These are phyloP conservation scores for Phytophthora citrophthora DNA, from an alignment of 352 stramenopile species.

Conservation along the genomic window DNA sequence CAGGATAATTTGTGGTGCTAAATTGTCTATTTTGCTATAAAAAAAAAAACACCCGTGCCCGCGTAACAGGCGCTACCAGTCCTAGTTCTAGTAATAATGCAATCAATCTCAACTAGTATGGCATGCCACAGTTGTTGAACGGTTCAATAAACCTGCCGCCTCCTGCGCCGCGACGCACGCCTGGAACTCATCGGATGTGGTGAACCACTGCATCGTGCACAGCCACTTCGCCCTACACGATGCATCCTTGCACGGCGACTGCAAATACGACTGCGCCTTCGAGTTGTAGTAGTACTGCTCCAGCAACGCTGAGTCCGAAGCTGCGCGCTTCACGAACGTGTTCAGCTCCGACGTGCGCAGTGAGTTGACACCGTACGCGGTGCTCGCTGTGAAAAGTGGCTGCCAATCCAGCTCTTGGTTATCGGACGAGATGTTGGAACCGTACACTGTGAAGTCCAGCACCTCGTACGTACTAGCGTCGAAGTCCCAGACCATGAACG, in stretches of 20 bases:
- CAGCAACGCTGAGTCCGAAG: constrained; percentile 47
- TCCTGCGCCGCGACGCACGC: constrained; percentile 44
- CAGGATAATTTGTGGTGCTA: too few species aligned
- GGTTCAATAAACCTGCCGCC: too few species aligned
- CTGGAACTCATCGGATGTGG: constrained; percentile 60
- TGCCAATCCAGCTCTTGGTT: constrained; percentile 46
- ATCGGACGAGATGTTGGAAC: constrained; percentile 59
- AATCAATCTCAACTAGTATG: too few species aligned
- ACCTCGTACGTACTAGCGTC: constrained; percentile 71
- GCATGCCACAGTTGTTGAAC: not conserved
- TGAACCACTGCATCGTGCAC: constrained; percentile 76
- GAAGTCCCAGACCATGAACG: constrained; percentile 86
- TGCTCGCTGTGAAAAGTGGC: constrained; percentile 53
- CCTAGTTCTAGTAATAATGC: too few species aligned
- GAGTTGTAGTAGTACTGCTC: constrained; percentile 84
- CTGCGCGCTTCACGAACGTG: constrained; percentile 51
- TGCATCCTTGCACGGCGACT: constrained; percentile 44
- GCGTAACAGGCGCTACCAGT: too few species aligned
- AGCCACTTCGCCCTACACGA: constrained; percentile 61
- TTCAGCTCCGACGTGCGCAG: constrained; percentile 50
- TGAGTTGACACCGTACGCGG: constrained; percentile 52
- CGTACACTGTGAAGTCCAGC: constrained; percentile 78
- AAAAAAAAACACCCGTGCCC: too few species aligned
- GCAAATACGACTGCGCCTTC: constrained; percentile 65
- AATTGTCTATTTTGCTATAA: too few species aligned